Evolutionary conservation across 768 basidiomycete species (phyloP).

Genomic region (Termitomyces titanicus): DNA sequence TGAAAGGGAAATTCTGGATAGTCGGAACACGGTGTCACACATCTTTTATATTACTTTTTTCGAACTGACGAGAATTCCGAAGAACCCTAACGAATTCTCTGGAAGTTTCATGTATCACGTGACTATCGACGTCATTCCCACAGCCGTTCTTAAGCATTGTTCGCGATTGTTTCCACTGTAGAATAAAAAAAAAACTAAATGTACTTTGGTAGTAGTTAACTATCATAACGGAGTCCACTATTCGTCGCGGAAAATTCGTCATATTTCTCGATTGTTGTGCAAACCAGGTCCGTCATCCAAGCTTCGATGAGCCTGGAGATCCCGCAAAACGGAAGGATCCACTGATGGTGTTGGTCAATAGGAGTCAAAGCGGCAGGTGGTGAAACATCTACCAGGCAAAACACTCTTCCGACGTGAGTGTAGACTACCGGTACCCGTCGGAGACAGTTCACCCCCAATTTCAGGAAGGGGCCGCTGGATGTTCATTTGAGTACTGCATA

Average conservation of each 20-base stretch:
- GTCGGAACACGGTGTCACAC: conserved; percentile 14
- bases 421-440: conserved; percentile 46
- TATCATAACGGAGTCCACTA: conserved; percentile 2
- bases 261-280: conserved; percentile 18
- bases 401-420: conserved; percentile 96
- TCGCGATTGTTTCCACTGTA: not conserved
- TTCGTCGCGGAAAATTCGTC: not conserved
- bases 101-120: conserved; percentile 41
- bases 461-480: conserved; percentile 64
- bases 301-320: conserved; percentile 84
- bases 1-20: conserved; percentile 14
- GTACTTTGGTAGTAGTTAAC: not conserved
- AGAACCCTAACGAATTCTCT: conserved; percentile 41
- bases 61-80: conserved; percentile 32
- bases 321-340: conserved; percentile 84
- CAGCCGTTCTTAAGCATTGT: not conserved
- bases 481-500: not conserved
- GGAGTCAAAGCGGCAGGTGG: not conserved
- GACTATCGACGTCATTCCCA: conserved; percentile 20
- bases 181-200: conserved; percentile 1
- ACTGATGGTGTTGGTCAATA: conserved; percentile 37
- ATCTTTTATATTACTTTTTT: conserved; percentile 32
- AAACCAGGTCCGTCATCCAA: conserved; percentile 51
- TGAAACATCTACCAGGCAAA: conserved; percentile 63
- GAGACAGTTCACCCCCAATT: conserved; percentile 57